Base-by-base conservation (phyloP, 306 rosid genomes). In the Senna siamea region DNA sequence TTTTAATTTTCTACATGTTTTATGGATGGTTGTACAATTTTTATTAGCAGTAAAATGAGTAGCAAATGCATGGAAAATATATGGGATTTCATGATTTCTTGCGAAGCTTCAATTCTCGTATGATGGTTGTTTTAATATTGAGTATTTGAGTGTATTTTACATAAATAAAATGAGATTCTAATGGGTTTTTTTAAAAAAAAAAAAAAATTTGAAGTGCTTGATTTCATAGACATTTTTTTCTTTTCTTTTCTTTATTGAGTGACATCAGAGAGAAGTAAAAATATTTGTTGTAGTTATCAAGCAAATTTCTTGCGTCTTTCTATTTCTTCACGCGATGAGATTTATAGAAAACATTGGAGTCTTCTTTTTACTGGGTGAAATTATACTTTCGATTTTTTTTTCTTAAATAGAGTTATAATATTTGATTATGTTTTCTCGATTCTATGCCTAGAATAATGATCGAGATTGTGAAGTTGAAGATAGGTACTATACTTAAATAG, bases 1-100 rank as follows among this genome's bases (percentile, higher is more conserved):
- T 55, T 55, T 15, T 54, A 41, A 54, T 52, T 19, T 44, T 6
- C 38, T 57, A 63, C 61, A 57, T 69, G 22, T 35, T 34, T 61
- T 34, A 13, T 68, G 32, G 10, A 44, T 65, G 6, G 2, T 40
- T 64, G 50, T 46, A 72, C 23, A 44, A 20, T 46, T 7, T 13
- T 34, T 9, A 8, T 62, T n/a, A 54, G 19, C 8, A 1, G 7
- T 14, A 44, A 23, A 55, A 32, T 18, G 26, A 12, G 32, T 46
- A 11, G 43, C n/a, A n/a, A n/a, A n/a, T n/a, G n/a, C n/a, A n/a
- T n/a, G n/a, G 10, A 47, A 63, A 34, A 53, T 30, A 10, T 46
- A 46, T 41, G 47, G 46, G 7, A 55, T 26, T 14, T 30, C n/a
- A 37, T 19, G 52, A 62, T 5, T 61, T 77, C 14, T 69, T 2